phyloP scores from a whole-genome alignment of 192 early-diverging fungal species.

The Coemansia sp. region DNA sequence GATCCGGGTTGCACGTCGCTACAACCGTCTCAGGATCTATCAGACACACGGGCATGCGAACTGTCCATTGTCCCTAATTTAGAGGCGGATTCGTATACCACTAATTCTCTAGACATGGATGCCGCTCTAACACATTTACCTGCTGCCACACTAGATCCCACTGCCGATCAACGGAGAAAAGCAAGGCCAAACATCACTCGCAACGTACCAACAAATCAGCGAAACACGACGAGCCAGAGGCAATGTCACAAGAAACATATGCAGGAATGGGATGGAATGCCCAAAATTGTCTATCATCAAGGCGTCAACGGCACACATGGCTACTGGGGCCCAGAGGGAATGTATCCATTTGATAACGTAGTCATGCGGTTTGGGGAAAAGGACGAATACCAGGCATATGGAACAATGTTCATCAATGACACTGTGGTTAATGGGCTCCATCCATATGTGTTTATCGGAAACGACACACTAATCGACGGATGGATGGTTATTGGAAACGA shows the following conservation, averaged over 20 bases:
- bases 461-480: slow-evolving; percentile 45
- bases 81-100: background rate
- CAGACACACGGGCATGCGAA: background rate
- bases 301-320: slow-evolving; percentile 35
- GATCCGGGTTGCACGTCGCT: background rate
- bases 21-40: background rate
- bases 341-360: slow-evolving; percentile 48
- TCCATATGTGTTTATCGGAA: slow-evolving; percentile 48
- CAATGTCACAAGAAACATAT: slow-evolving; percentile 21
- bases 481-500: slow-evolving; percentile 52
- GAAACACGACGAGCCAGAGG: background rate
- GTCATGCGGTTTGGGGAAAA: slow-evolving; percentile 49
- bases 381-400: slow-evolving; percentile 35
- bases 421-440: slow-evolving; percentile 43
- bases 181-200: background rate
- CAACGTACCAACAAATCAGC: background rate
- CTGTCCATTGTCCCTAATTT: background rate
- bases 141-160: background rate
- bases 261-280: slow-evolving; percentile 30
- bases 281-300: slow-evolving; percentile 29
- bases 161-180: background rate
- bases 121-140: background rate
- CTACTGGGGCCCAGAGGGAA: slow-evolving; percentile 50
- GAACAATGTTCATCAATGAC: slow-evolving; percentile 54
- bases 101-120: background rate